Base-by-base conservation (phyloP, 2,329 filamentous ascomycete genomes). In the Phaeosphaeria sp. region DNA sequence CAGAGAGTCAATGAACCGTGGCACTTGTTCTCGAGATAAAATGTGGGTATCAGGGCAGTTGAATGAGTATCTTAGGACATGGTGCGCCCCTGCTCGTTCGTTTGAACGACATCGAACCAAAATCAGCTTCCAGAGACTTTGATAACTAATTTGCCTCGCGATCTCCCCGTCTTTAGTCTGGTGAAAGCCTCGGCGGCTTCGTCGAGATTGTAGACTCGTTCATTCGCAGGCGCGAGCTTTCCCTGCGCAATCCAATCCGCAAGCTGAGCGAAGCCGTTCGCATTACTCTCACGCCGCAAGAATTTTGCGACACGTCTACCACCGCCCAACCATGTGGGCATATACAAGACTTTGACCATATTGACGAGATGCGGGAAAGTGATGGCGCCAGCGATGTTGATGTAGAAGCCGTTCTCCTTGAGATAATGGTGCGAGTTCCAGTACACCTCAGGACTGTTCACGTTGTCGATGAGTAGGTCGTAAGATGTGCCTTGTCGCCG, bases 91-190 rank as follows among this genome's bases (percentile, higher is more conserved):
- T n/a, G n/a, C n/a, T n/a, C n/a, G n/a, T n/a, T n/a, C n/a, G n/a
- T n/a, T n/a, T n/a, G n/a, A n/a, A n/a, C n/a, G n/a, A n/a, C n/a
- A n/a, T n/a, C n/a, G n/a, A n/a, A n/a, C n/a, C n/a, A n/a, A n/a
- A n/a, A 30, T 30, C 25, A 30, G 25, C 11, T 30, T 5, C 11
- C 25, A 30, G 25, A 30, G 25, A 66, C 59, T 36, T 63, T 61
- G 22, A 79, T 68, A 13, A 89, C 78, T 58, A 89, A 72, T 74
- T 89, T 89, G 0, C 87, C 87, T 52, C 73, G 81, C 1, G 82
- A 79, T 43, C 82, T 79, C 0, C 83, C 82, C 0, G 75, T 81
- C 73, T 82, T 86, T 63, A 89, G 65, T 67, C 80, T 84, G 67
- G 81, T 79, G 71, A 84, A 86, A 1, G 85, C 87, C 67, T 83